Percentiles rank a stretch among this genome's conserved stretches.
Evolutionary conservation across 2,329 filamentous ascomycete species (phyloP).

Genomic region (Neonectria faginata): DNA sequence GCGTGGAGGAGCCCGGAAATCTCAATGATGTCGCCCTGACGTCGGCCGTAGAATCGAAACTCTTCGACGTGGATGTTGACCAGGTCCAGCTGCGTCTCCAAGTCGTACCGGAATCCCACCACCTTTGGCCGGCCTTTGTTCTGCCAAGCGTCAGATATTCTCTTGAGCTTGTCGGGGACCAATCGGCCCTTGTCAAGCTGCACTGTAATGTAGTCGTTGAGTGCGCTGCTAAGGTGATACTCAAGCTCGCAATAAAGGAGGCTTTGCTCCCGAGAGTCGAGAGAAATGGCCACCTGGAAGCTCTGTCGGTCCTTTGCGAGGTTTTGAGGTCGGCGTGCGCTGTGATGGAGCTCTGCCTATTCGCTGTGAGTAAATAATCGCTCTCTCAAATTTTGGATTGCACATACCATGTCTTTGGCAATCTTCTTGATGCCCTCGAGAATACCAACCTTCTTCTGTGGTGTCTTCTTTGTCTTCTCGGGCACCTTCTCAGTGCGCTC

Average conservation of each 20-base stretch:
- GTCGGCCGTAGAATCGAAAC: conserved; percentile 66
- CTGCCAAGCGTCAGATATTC: conserved; percentile 63
- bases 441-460: conserved; percentile 56
- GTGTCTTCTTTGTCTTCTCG: conserved; percentile 43
- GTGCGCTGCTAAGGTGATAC: conserved; percentile 62
- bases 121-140: conserved; percentile 66
- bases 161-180: conserved; percentile 62
- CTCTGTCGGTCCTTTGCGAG: conserved; percentile 45
- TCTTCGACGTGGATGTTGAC: conserved; percentile 61
- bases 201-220: conserved; percentile 64
- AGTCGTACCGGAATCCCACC: conserved; percentile 68
- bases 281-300: conserved; percentile 59
- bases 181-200: conserved; percentile 69
- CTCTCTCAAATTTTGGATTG: not conserved
- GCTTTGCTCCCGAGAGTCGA: conserved; percentile 67
- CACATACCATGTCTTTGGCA: conserved; percentile 65
- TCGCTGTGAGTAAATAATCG: conserved; percentile 30
- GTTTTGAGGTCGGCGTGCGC: conserved; percentile 48
- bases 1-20: conserved; percentile 62
- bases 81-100: conserved; percentile 71
- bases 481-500: conserved; percentile 54
- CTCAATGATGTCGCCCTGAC: conserved; percentile 56
- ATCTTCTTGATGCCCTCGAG: conserved; percentile 63
- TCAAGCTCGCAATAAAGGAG: conserved; percentile 71
- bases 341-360: conserved; percentile 54